A percentile compares a stretch with the other conserved stretches of the same genome.
Evolutionary conservation across 2,329 filamentous ascomycete genomes (phyloP).

Genomic region (Aspergillus tubingensis): DNA sequence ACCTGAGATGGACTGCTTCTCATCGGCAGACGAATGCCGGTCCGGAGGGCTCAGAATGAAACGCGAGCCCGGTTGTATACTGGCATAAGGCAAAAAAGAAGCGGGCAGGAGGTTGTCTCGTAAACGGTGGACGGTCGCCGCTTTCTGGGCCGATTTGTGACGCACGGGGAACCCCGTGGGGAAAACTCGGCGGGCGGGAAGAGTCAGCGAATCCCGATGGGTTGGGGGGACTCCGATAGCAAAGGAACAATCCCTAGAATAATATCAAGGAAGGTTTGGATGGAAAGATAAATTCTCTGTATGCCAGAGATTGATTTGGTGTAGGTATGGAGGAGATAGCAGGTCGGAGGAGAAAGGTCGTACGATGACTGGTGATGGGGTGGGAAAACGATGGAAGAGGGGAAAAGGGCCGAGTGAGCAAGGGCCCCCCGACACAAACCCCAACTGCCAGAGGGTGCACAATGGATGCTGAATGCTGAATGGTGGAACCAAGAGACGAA

Average conservation of each 20-base stretch:
- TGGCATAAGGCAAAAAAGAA: constrained; percentile 6
- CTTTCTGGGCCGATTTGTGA: background rate
- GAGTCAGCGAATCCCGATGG: background rate
- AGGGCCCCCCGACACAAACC: background rate
- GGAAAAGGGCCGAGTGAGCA: constrained; percentile 5
- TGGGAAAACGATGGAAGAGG: constrained; percentile 6
- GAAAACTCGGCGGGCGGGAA: constrained; percentile 4
- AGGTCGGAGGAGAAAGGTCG: constrained; percentile 8
- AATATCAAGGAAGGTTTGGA: background rate
- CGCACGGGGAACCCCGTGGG: constrained; percentile 9
- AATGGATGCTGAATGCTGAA: background rate
- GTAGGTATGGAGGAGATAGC: background rate
- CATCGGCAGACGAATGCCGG: background rate
- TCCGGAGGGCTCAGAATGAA: background rate
- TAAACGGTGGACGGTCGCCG: background rate
- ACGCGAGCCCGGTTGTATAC: background rate
- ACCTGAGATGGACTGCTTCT: background rate
- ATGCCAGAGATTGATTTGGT: background rate
- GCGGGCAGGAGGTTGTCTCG: background rate
- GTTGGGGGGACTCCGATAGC: background rate
- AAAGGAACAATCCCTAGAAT: background rate
- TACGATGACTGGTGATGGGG: constrained; percentile 11
- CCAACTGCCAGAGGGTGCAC: constrained; percentile 1
- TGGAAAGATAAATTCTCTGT: background rate
- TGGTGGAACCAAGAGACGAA: background rate